Percentiles rank a stretch among this genome's conserved stretches.
Conservation (phyloP, 352 stramenopile species). For the Phytopythium chamaehyphon region DNA sequence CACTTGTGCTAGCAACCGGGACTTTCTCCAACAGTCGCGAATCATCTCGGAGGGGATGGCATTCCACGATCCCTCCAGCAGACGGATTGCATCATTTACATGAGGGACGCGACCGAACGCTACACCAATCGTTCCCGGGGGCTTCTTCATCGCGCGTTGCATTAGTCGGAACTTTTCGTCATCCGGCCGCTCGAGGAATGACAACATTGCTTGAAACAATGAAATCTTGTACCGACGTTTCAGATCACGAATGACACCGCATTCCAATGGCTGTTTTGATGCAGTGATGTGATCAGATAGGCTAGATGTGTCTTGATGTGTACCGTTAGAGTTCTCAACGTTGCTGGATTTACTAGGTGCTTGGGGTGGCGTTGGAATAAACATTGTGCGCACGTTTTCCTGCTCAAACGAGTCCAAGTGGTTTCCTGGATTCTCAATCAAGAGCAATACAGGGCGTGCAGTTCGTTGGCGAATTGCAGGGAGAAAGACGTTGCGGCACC, state of each 20-base stretch:
- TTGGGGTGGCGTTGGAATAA: slow-evolving; percentile 25
- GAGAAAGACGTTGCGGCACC: slow-evolving; percentile 43
- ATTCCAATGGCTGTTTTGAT: slow-evolving; percentile 29
- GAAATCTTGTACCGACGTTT: slow-evolving; percentile 50
- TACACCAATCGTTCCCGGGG: slow-evolving; percentile 23
- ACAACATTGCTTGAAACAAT: slow-evolving; percentile 41
- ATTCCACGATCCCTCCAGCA: slow-evolving; percentile 38
- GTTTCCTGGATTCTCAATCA: slow-evolving; percentile 41
- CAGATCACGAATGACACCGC: slow-evolving; percentile 34
- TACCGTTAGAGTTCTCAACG: not conserved
- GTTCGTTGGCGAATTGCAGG: slow-evolving; percentile 40
- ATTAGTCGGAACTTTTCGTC: slow-evolving; percentile 37
- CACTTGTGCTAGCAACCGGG: slow-evolving; percentile 13
- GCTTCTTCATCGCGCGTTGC: slow-evolving; percentile 38
- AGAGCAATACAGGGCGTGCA: slow-evolving; percentile 32
- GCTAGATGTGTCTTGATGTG: not conserved
- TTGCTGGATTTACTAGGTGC: not conserved
- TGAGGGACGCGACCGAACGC: slow-evolving; percentile 32
- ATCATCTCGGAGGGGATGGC: slow-evolving; percentile 19
- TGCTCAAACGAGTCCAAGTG: slow-evolving; percentile 30
- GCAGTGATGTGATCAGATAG: slow-evolving; percentile 4
- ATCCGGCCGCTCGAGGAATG: slow-evolving; percentile 30
- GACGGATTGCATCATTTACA: slow-evolving; percentile 36
- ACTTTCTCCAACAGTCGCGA: slow-evolving; percentile 26
- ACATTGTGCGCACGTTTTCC: slow-evolving; percentile 33